These are phyloP conservation scores for Kodamaea jinghongensis DNA, from an alignment of 805 yeast genomes.

Conservation along the genomic window DNA sequence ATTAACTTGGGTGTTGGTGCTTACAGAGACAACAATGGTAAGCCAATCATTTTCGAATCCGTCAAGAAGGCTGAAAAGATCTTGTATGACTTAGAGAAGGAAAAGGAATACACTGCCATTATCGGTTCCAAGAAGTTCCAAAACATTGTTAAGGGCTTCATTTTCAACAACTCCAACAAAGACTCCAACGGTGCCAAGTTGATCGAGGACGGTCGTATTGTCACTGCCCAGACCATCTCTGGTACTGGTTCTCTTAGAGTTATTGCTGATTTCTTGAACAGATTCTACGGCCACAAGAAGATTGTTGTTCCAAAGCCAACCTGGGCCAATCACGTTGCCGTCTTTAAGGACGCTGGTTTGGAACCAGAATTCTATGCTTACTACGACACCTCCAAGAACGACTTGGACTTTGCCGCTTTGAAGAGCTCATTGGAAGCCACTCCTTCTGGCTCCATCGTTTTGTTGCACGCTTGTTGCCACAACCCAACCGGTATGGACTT, in stretches of 20 bases:
- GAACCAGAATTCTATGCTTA: slow-evolving; percentile 62
- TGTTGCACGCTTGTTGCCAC: slow-evolving; percentile 94
- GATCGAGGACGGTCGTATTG: slow-evolving; percentile 60
- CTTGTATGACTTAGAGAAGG: slow-evolving; percentile 47
- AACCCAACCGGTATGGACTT: slow-evolving; percentile 97
- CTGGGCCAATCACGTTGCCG: slow-evolving; percentile 91
- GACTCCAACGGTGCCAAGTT: slow-evolving; percentile 56
- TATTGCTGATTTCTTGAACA: slow-evolving; percentile 70
- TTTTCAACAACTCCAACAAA: slow-evolving; percentile 59
- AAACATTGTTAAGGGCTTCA: slow-evolving; percentile 61
- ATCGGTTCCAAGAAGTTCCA: slow-evolving; percentile 73
- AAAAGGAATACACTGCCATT: slow-evolving; percentile 87
- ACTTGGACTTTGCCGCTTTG: slow-evolving; percentile 64
- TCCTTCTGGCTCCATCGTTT: slow-evolving; percentile 59
- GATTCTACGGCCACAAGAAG: slow-evolving; percentile 53
- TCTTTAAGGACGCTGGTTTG: slow-evolving; percentile 73
- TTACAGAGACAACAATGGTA: slow-evolving; percentile 85
- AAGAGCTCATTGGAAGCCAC: slow-evolving; percentile 54
- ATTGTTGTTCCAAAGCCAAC: slow-evolving; percentile 83
- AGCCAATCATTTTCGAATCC: slow-evolving; percentile 84
- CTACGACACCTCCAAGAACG: slow-evolving; percentile 60
- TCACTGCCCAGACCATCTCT: slow-evolving; percentile 83
- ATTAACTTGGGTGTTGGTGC: slow-evolving; percentile 83
- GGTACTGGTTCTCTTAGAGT: slow-evolving; percentile 95
- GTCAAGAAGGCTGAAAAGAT: slow-evolving; percentile 63